phyloP scores from a whole-genome alignment of 331 rosid genomes.

The Stylosanthes scabra region DNA sequence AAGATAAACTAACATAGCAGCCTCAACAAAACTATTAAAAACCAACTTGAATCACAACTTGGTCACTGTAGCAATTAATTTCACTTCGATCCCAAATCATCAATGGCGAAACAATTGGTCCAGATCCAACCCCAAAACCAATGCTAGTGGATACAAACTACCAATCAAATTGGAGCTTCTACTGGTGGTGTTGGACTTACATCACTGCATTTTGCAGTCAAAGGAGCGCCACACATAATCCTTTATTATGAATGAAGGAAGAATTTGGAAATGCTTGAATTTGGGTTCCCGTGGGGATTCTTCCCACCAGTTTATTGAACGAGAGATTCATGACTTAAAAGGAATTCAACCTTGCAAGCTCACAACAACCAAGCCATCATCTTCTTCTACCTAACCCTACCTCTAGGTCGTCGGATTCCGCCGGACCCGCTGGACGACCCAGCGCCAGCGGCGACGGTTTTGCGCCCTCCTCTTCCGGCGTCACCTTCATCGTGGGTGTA shows the following conservation, averaged over 20 bases:
- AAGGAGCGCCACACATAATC: slow-evolving; percentile 56
- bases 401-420: no score
- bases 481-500: no score
- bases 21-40: no score
- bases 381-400: no score
- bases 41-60: no score
- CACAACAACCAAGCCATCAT: no score
- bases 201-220: slow-evolving; percentile 20
- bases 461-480: no score
- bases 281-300: slow-evolving; percentile 56
- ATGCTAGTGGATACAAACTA: slow-evolving; percentile 59
- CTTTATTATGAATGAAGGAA: slow-evolving; percentile 50
- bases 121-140: slow-evolving; percentile 87
- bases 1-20: no score
- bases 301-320: slow-evolving; percentile 49
- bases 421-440: no score
- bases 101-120: slow-evolving; percentile 55
- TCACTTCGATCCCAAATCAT: slow-evolving; percentile 71
- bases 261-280: slow-evolving; percentile 47
- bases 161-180: slow-evolving; percentile 55
- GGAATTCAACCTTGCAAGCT: slow-evolving; percentile 36
- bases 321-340: slow-evolving; percentile 65
- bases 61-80: no score
- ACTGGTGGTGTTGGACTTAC: neutral
- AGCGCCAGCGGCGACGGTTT: no score